A percentile compares a stretch with the other conserved stretches of the same genome.
Conservation (phyloP, 2,329 filamentous ascomycete genomes). For the Dactylonectria estremocensis region DNA sequence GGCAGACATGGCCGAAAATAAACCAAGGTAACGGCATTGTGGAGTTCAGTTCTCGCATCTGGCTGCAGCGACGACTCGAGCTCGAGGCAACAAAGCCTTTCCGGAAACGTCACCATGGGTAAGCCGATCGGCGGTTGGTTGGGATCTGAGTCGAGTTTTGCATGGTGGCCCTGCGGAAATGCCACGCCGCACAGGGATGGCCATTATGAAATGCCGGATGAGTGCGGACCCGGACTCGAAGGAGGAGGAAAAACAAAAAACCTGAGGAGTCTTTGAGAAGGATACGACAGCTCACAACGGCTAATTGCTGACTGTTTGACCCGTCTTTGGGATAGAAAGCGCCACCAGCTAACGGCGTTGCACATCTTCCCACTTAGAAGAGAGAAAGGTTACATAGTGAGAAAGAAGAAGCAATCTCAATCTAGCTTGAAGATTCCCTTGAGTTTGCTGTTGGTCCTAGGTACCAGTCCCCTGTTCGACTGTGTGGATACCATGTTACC, state of each 20-base stretch:
- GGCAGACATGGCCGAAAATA: slow-evolving; percentile 9
- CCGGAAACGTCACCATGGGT: background rate
- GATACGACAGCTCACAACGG: background rate
- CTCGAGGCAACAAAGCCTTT: slow-evolving; percentile 7
- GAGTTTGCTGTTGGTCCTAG: background rate
- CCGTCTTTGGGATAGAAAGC: background rate
- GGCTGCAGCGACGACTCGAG: background rate
- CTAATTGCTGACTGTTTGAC: background rate
- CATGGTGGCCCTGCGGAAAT: slow-evolving; percentile 4
- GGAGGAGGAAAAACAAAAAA: background rate
- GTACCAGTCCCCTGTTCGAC: background rate
- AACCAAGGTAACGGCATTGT: background rate
- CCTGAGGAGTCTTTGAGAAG: background rate
- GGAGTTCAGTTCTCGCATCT: too few species aligned
- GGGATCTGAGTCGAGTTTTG: background rate
- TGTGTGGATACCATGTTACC: background rate
- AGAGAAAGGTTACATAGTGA: background rate
- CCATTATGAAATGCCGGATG: background rate
- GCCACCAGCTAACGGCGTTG: background rate
- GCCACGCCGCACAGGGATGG: background rate
- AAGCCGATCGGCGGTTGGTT: background rate
- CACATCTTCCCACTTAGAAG: background rate
- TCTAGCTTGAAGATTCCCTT: background rate
- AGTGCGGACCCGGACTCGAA: background rate
- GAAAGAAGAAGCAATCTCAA: background rate